Evolutionary conservation across 1,284 basidiomycete genomes (phyloP), one percentile per base, ranked within the genome.

Genomic region (Clitocybe nebularis): DNA sequence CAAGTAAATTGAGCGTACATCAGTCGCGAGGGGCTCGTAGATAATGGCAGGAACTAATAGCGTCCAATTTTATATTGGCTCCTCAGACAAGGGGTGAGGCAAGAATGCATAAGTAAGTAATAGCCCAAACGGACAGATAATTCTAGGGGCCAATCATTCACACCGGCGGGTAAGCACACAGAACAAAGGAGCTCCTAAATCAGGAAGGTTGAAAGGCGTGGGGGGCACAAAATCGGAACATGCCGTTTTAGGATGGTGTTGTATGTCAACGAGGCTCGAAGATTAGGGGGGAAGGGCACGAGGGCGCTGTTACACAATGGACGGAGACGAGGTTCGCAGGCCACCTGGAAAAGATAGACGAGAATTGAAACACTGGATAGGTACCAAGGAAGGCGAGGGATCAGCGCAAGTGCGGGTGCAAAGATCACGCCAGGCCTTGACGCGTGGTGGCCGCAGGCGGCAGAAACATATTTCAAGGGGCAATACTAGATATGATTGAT

Each of bases 171-270:
- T 48, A 52, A 48, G 49, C 50, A 44, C 32, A 42, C 48, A 57
- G 61, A 67, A 77, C 74, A 77, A 77, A 73, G 72, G 72, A 60
- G 62, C 61, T 59, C 60, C 75, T 69, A 66, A 62, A 76, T 71
- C 54, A 62, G 74, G 75, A 63, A 77, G 61, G 69, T 71, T 75
- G 60, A 75, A 77, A 72, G 72, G 63, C 42, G 53, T 56, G 43
- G 53, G 34, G 48, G 57, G 53, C 60, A 59, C 62, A 60, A 60
- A 61, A 69, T 67, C 62, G 61, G 59, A 63, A 67, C 59, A 61
- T 67, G 61, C 66, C 63, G 61, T 63, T 61, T 61, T 57, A 53
- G 61, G 62, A 61, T 41, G 46, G 55, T 51, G 52, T 39, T 47
- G 39, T 25, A 20, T 28, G 38, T n/a, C 36, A 47, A 47, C 36